These are phyloP conservation scores for Amylostereum chailletii DNA, from an alignment of 1,284 basidiomycete species.

Conservation along the genomic window DNA sequence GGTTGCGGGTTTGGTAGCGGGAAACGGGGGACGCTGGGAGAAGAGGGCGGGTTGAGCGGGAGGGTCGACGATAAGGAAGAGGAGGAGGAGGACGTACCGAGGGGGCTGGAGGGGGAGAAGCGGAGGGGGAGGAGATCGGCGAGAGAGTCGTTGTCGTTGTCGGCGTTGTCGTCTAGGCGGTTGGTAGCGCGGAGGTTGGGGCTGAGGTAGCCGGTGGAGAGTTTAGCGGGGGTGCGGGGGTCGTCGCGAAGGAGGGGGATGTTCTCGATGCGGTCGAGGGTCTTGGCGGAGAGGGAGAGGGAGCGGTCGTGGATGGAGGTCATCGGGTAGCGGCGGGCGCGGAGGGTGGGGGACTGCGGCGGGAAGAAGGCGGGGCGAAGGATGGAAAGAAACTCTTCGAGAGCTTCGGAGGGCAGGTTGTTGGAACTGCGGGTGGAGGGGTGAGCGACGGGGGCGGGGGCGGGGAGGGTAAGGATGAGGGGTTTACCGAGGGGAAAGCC, in stretches of 20 bases:
- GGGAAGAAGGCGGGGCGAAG: constrained; percentile 57
- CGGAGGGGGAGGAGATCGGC: constrained; percentile 17
- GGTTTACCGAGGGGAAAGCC: constrained; percentile 46
- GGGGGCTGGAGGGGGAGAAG: constrained; percentile 8
- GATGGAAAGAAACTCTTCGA: constrained; percentile 77
- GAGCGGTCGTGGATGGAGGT: constrained; percentile 40
- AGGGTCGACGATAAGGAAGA: constrained; percentile 4
- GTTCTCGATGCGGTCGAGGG: constrained; percentile 17
- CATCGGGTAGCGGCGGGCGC: constrained; percentile 37
- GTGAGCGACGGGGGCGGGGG: constrained; percentile 4
- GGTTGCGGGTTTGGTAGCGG: constrained; percentile 67
- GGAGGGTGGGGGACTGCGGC: constrained; percentile 48
- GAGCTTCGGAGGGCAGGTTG: constrained; percentile 59
- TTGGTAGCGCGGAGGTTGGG: constrained; percentile 11
- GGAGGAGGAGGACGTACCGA: constrained; percentile 18
- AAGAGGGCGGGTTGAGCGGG: constrained; percentile 1
- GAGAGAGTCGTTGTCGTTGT: constrained; percentile 15
- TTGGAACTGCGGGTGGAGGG: constrained; percentile 26
- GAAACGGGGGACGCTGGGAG: constrained; percentile 64
- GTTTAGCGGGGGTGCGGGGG: constrained; percentile 12
- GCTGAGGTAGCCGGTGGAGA: constrained; percentile 3
- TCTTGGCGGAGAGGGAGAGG: constrained; percentile 21
- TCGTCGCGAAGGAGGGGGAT: constrained; percentile 12
- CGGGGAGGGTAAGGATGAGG: constrained; percentile 13
- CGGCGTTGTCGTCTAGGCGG: constrained; percentile 19